Conservation (phyloP, 2,329 filamentous ascomycete species). For the Monilinia polystroma region DNA sequence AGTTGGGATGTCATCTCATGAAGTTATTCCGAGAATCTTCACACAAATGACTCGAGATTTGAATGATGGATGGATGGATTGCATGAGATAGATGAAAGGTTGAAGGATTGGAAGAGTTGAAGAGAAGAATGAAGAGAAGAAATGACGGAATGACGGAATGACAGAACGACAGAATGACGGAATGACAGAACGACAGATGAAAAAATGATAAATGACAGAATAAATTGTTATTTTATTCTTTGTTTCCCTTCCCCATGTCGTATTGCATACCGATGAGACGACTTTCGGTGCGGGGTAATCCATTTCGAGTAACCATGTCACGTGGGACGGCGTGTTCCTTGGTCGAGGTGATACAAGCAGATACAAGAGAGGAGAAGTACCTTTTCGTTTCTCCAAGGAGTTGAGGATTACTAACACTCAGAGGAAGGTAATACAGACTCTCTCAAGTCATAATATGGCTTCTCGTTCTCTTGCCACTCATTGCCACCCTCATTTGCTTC, state of each 20-base stretch:
- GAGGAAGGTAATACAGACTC: too few relatives aligned
- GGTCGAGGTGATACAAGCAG: background rate
- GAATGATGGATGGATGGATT: too few relatives aligned
- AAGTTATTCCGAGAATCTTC: background rate
- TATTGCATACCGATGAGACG: slow-evolving; percentile 10
- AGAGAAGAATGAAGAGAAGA: background rate
- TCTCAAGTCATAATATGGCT: too few relatives aligned
- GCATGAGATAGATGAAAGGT: background rate
- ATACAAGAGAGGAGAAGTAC: too few relatives aligned
- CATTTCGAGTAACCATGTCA: slow-evolving; percentile 17
- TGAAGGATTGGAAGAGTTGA: background rate
- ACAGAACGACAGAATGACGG: background rate
- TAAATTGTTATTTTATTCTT: background rate
- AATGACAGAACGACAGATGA: background rate
- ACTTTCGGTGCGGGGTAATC: slow-evolving; percentile 18
- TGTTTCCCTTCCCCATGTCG: background rate
- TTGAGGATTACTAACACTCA: too few relatives aligned
- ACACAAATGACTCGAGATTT: too few relatives aligned
- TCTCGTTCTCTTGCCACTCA: too few relatives aligned
- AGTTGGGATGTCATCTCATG: background rate
- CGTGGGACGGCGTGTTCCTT: slow-evolving; percentile 2
- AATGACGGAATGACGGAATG: background rate
- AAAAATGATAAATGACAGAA: background rate
- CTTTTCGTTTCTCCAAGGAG: too few relatives aligned
- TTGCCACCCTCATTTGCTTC: too few relatives aligned